Evolutionary conservation across 1,139 yeast species (phyloP).

Genomic region (Wickerhamiella infanticola): DNA sequence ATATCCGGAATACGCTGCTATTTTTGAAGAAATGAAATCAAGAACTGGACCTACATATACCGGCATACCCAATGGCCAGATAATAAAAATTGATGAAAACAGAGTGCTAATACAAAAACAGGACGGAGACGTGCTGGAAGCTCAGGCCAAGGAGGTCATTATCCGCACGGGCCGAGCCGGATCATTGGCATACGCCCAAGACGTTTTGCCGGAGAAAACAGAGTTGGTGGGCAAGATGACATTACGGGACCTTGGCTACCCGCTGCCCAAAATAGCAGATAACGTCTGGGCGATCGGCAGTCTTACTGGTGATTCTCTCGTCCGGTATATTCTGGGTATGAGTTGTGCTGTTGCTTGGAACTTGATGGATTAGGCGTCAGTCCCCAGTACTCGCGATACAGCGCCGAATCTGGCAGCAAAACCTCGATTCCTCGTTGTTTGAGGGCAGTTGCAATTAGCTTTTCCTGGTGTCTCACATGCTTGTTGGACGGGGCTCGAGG

Average conservation of each 20-base stretch:
- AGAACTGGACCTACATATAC: conserved; percentile 12
- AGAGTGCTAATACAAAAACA: conserved; percentile 12
- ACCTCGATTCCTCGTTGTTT: background rate
- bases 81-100: conserved; percentile 15
- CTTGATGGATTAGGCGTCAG: background rate
- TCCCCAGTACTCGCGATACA: too few relatives aligned
- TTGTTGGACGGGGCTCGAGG: background rate
- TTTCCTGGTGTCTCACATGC: background rate
- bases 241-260: background rate
- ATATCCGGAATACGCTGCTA: conserved; percentile 23
- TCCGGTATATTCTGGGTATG: conserved; percentile 21
- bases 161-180: conserved; percentile 21
- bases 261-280: background rate
- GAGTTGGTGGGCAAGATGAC: background rate
- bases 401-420: too few relatives aligned
- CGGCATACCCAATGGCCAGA: conserved; percentile 20
- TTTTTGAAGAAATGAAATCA: conserved; percentile 19
- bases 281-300: conserved; percentile 20
- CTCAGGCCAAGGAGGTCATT: conserved; percentile 13
- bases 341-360: conserved; percentile 18
- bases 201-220: background rate
- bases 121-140: conserved; percentile 9
- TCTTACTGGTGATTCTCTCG: conserved; percentile 22
- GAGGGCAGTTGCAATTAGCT: background rate
- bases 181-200: conserved; percentile 14